Evolutionary conservation across 352 stramenopile species (phyloP).

Genomic region (Peronospora tabacina): DNA sequence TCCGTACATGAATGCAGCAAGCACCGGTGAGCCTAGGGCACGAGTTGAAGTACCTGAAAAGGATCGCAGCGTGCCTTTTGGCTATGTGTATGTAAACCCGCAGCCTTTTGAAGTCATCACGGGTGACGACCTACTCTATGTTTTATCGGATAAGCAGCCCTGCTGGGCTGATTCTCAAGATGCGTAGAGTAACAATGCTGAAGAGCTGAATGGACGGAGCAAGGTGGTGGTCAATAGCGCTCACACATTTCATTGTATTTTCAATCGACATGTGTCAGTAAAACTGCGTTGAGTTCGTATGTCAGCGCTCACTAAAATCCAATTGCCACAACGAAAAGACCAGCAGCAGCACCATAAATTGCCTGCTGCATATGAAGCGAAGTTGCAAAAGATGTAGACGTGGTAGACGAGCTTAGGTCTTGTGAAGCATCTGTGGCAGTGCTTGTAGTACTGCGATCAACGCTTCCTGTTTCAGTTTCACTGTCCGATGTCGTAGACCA

Average conservation of each 20-base stretch:
- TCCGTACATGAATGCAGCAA: conserved; percentile 33
- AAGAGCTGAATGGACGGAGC: background rate
- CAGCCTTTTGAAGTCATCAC: conserved; percentile 65
- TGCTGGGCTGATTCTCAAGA: conserved; percentile 38
- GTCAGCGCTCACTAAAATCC: background rate
- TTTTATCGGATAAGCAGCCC: conserved; percentile 75
- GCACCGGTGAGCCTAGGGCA: conserved; percentile 10
- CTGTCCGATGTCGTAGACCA: conserved; percentile 9
- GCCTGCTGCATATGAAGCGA: no score
- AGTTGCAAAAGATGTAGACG: no score
- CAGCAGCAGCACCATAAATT: no score
- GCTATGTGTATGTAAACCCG: conserved; percentile 82
- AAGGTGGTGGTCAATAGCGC: background rate
- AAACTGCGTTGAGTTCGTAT: conserved; percentile 1
- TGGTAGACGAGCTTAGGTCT: no score
- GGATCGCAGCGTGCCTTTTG: conserved; percentile 66
- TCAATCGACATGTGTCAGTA: background rate
- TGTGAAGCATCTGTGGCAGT: no score
- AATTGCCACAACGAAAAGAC: no score
- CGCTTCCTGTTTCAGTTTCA: no score
- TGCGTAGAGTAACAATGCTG: conserved; percentile 2
- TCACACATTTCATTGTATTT: background rate
- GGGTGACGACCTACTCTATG: conserved; percentile 78
- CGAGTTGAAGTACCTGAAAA: conserved; percentile 54
- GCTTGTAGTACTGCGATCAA: no score